These are phyloP conservation scores for Mariannaea elegans DNA, from an alignment of 2,329 filamentous ascomycete species.

Conservation along the genomic window DNA sequence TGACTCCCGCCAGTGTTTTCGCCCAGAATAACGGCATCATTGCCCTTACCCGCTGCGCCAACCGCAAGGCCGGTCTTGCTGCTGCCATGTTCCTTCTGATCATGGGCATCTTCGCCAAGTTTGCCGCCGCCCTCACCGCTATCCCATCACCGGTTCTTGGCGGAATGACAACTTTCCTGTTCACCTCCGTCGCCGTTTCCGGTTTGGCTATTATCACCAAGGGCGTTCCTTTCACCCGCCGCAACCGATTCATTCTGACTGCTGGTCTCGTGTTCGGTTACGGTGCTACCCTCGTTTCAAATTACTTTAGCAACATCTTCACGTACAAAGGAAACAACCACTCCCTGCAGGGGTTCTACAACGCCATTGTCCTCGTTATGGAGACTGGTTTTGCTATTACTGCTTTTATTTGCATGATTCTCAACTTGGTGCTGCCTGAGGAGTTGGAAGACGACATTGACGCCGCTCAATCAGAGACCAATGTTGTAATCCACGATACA, in stretches of 20 bases:
- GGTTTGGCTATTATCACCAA: constrained; percentile 80
- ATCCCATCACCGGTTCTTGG: constrained; percentile 75
- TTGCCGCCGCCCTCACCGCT: constrained; percentile 79
- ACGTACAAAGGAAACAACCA: constrained; percentile 75
- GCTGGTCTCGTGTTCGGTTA: constrained; percentile 78
- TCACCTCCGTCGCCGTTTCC: constrained; percentile 78
- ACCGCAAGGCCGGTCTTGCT: constrained; percentile 81
- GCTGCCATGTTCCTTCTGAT: constrained; percentile 80
- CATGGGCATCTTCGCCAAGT: constrained; percentile 86
- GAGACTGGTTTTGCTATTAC: constrained; percentile 80
- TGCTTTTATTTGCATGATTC: constrained; percentile 74
- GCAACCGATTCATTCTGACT: constrained; percentile 84
- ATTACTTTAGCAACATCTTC: constrained; percentile 76
- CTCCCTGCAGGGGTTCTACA: constrained; percentile 75
- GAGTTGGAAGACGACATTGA: constrained; percentile 72
- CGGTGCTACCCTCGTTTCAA: constrained; percentile 71
- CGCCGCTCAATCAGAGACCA: constrained; percentile 29
- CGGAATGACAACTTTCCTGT: constrained; percentile 84
- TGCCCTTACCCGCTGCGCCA: constrained; percentile 81
- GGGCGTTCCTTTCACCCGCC: constrained; percentile 76
- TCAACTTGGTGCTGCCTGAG: constrained; percentile 78
- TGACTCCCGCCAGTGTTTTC: constrained; percentile 82
- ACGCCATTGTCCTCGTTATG: constrained; percentile 78
- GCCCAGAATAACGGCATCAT: constrained; percentile 90
- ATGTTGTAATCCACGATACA: constrained; percentile 25